These are phyloP conservation scores for Protomyces pachydermus DNA, from an alignment of 1,139 yeast genomes.

Conservation along the genomic window DNA sequence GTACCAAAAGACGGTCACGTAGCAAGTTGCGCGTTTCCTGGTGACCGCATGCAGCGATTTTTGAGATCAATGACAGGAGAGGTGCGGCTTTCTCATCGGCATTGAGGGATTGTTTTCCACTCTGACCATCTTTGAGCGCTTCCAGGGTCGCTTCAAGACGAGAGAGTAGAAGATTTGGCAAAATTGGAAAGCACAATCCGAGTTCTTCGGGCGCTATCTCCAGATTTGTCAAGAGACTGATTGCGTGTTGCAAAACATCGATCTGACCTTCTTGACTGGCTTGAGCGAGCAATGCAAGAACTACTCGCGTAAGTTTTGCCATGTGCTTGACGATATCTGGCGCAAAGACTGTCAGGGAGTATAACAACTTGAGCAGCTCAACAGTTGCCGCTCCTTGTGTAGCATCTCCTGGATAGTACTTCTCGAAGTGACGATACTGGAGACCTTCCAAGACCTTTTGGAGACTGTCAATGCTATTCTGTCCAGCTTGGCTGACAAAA, in stretches of 20 bases:
- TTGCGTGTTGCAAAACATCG: neutral
- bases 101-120: neutral
- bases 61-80: constrained; percentile 8
- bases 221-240: neutral
- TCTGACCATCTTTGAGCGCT: neutral
- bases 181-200: neutral
- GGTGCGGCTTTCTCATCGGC: constrained; percentile 24
- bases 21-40: constrained; percentile 11
- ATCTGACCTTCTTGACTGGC: neutral
- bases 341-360: neutral
- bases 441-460: neutral
- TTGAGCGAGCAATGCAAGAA: neutral
- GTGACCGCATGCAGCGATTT: neutral
- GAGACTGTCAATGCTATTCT: neutral
- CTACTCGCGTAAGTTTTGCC: neutral
- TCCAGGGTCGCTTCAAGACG: neutral
- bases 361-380: neutral
- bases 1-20: constrained; percentile 19
- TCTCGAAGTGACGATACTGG: neutral
- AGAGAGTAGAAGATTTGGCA: neutral
- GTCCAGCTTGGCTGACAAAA: neutral
- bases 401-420: neutral
- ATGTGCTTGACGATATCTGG: neutral
- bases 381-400: neutral
- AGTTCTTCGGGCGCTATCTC: neutral